phyloP scores from a whole-genome alignment of 208 protist genomes.

The Leishmania guyanensis region DNA sequence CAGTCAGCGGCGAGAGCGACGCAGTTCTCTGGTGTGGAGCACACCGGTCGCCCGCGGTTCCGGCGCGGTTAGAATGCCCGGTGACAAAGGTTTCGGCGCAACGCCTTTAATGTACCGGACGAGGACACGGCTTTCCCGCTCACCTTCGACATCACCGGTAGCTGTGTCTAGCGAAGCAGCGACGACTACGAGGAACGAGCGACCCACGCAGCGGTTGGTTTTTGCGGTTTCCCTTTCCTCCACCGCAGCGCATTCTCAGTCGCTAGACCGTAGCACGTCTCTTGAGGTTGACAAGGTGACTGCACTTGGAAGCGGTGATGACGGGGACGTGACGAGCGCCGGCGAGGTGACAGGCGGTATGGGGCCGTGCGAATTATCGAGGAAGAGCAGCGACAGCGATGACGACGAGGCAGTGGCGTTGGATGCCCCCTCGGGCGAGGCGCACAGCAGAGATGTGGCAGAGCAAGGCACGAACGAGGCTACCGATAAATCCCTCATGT shows the following conservation, averaged over 20 bases:
- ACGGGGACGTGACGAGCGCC: neutral
- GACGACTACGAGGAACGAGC: neutral
- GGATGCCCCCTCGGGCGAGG: neutral
- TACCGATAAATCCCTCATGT: neutral
- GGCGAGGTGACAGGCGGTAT: neutral
- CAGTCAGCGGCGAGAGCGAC: constrained; percentile 15
- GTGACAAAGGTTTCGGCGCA: constrained; percentile 16
- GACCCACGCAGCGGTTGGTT: constrained; percentile 1
- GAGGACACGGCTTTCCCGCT: constrained; percentile 18
- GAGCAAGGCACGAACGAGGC: neutral
- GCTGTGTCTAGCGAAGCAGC: neutral
- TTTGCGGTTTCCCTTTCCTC: neutral
- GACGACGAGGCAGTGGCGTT: neutral
- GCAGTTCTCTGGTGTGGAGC: constrained; percentile 36
- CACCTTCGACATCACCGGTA: neutral
- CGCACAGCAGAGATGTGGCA: neutral
- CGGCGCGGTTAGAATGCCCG: neutral
- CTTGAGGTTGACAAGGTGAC: neutral
- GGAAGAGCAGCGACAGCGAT: neutral
- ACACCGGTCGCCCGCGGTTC: constrained; percentile 23
- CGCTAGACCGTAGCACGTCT: neutral
- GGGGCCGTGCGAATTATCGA: neutral
- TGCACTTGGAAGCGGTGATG: neutral
- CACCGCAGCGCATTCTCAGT: neutral
- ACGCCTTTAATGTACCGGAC: constrained; percentile 33